phyloP scores from a whole-genome alignment of 2,329 filamentous ascomycete species.

The Cercospora janseana region DNA sequence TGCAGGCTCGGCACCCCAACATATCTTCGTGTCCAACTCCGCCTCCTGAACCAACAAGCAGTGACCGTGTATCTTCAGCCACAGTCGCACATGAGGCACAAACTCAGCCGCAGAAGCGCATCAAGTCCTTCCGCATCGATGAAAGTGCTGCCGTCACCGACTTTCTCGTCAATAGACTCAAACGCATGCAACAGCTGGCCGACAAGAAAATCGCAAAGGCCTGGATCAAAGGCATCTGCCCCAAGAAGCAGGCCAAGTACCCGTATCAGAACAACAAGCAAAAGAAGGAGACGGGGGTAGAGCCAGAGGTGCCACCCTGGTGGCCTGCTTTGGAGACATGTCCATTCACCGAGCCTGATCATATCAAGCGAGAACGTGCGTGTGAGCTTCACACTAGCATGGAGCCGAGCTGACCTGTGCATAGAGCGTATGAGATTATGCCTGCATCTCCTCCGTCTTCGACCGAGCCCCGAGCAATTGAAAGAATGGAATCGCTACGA shows the following conservation, averaged over 20 bases:
- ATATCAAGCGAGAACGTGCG: conserved; percentile 65
- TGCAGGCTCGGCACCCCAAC: conserved; percentile 13
- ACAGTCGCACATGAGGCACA: background rate
- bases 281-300: conserved; percentile 43
- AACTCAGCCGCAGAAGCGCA: conserved; percentile 1
- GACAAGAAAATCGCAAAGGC: conserved; percentile 72
- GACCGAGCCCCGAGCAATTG: conserved; percentile 32
- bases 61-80: background rate
- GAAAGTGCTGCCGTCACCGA: conserved; percentile 15
- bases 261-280: conserved; percentile 67
- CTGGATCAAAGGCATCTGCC: conserved; percentile 72
- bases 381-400: background rate
- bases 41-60: background rate
- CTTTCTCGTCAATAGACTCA: conserved; percentile 21
- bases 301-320: conserved; percentile 34
- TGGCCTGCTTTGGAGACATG: conserved; percentile 46
- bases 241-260: conserved; percentile 72
- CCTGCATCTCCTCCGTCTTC: conserved; percentile 34
- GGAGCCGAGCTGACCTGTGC: conserved; percentile 13
- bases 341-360: conserved; percentile 70
- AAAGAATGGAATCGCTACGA: conserved; percentile 31
- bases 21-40: conserved; percentile 7
- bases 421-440: conserved; percentile 34
- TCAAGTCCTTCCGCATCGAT: conserved; percentile 22
- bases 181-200: conserved; percentile 64